Evolutionary conservation across 306 rosid genomes (phyloP).

Genomic region (Prinsepia uniflora): DNA sequence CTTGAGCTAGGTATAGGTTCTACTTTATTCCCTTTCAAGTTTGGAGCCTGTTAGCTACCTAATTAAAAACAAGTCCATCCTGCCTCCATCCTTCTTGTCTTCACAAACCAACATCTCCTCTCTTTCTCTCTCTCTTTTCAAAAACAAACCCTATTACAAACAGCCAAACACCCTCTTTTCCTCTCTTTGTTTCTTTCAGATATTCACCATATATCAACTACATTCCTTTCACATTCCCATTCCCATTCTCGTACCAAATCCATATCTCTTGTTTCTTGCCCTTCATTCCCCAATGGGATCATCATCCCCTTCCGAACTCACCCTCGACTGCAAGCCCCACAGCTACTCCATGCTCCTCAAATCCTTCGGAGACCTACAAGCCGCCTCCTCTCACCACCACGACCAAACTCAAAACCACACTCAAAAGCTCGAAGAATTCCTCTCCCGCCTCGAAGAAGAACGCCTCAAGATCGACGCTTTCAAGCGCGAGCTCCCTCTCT

Average conservation of each 20-base stretch:
- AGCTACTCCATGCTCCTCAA: conserved; percentile 77
- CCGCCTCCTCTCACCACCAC: conserved; percentile 14
- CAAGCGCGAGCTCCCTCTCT: conserved; percentile 98
- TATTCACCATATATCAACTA: no score
- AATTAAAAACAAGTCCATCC: conserved; percentile 79
- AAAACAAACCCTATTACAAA: conserved; percentile 31
- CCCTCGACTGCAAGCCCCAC: conserved; percentile 76
- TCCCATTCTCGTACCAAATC: no score
- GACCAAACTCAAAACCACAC: conserved; percentile 35
- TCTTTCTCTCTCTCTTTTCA: conserved; percentile 33
- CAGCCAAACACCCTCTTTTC: conserved; percentile 78
- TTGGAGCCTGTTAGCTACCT: conserved; percentile 41
- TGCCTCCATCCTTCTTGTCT: conserved; percentile 71
- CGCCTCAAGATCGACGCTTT: conserved; percentile 94
- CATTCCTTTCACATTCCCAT: no score
- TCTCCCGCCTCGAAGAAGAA: conserved; percentile 84
- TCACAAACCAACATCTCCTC: conserved; percentile 51
- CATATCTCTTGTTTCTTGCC: not conserved
- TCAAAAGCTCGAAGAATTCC: conserved; percentile 76
- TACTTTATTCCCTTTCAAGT: conserved; percentile 67
- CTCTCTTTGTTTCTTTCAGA: conserved; percentile 45
- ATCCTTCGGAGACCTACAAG: conserved; percentile 54
- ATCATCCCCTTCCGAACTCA: conserved; percentile 77
- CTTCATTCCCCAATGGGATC: conserved; percentile 57
- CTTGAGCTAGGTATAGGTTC: not conserved